These are phyloP conservation scores for Lactarius hatsudake DNA, from an alignment of 768 basidiomycete genomes.

Conservation along the genomic window DNA sequence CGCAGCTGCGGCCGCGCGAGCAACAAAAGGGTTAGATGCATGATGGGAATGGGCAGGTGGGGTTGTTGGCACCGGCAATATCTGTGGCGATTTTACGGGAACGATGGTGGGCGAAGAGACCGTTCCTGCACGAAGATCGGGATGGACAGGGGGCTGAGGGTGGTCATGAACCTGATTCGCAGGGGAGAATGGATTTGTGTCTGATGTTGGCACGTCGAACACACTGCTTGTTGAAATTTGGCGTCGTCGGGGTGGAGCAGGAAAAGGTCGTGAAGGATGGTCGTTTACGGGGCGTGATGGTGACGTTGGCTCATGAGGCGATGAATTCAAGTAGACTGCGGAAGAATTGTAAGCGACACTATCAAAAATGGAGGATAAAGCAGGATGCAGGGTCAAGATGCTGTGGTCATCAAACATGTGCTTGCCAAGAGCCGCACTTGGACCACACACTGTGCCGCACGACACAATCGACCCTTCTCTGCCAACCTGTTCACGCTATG, in stretches of 20 bases:
- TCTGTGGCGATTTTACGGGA: background rate
- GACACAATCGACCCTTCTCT: background rate
- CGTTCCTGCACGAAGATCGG: slow-evolving; percentile 16
- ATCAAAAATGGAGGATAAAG: background rate
- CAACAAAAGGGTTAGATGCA: slow-evolving; percentile 27
- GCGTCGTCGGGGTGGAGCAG: slow-evolving; percentile 21
- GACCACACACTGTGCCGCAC: background rate
- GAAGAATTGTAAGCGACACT: background rate
- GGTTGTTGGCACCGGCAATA: background rate
- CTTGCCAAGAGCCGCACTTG: background rate
- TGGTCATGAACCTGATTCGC: slow-evolving; percentile 12
- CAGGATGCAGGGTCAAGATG: background rate
- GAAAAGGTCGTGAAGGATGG: slow-evolving; percentile 15
- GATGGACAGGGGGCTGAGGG: slow-evolving; percentile 25
- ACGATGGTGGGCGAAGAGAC: slow-evolving; percentile 24
- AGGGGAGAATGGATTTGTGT: slow-evolving; percentile 26
- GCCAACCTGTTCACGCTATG: background rate
- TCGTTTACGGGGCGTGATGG: slow-evolving; percentile 22
- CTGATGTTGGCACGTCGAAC: slow-evolving; percentile 27
- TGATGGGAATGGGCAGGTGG: slow-evolving; percentile 19
- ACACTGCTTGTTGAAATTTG: slow-evolving; percentile 16
- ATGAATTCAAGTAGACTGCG: slow-evolving; percentile 11
- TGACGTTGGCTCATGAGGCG: slow-evolving; percentile 13
- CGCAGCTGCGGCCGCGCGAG: slow-evolving; percentile 14
- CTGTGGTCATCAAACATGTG: background rate